Evolutionary conservation across 1,139 yeast species (phyloP).

Genomic region (Suhomyces choctaworum): DNA sequence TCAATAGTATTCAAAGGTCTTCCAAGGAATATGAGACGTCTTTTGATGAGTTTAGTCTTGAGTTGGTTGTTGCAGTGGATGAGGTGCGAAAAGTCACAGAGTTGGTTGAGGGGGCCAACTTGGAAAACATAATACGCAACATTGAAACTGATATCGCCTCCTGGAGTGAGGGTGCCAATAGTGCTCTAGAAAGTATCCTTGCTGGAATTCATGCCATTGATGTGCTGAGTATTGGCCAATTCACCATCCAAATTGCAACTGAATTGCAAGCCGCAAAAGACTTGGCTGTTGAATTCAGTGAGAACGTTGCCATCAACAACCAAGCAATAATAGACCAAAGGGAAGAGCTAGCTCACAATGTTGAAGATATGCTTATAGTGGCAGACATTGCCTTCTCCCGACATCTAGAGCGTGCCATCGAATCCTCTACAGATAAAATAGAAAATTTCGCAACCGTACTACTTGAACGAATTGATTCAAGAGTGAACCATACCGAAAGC

Average conservation of each 20-base stretch:
- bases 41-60: constrained; percentile 1
- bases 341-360: constrained; percentile 8
- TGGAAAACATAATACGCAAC: not conserved
- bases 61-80: constrained; percentile 1
- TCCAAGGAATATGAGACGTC: not conserved
- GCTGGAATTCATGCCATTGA: not conserved
- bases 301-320: constrained; percentile 2
- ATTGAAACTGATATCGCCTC: not conserved
- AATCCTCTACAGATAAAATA: constrained; percentile 13
- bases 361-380: constrained; percentile 17
- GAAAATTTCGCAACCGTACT: constrained; percentile 7
- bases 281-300: constrained; percentile 1
- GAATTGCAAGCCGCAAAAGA: constrained; percentile 1
- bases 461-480: constrained; percentile 2
- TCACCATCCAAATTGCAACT: not conserved
- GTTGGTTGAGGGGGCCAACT: not conserved
- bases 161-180: not conserved
- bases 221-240: constrained; percentile 3
- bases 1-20: not conserved
- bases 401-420: constrained; percentile 15
- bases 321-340: constrained; percentile 2
- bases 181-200: not conserved
- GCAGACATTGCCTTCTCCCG: constrained; percentile 9
- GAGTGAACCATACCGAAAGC: constrained; percentile 2
- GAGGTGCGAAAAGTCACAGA: constrained; percentile 8